Evolutionary conservation across 345 rosid genomes (phyloP).

Genomic region (Rhodomyrtus tomentosa): DNA sequence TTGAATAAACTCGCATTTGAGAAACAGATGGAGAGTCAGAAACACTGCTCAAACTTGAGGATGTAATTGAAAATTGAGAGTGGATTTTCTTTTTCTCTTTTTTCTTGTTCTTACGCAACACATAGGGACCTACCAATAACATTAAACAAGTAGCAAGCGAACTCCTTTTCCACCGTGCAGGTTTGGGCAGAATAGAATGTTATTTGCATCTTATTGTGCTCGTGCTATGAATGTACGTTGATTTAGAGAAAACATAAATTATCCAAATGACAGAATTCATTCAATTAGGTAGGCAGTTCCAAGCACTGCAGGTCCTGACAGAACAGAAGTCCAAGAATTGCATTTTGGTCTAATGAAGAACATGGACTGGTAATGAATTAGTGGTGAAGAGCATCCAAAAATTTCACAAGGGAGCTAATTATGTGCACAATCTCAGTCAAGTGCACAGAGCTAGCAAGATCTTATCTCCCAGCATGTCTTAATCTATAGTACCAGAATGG

Average conservation of each 20-base stretch:
- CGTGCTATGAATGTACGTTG: not conserved
- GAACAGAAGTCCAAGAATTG: not conserved
- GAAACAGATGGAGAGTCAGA: not conserved
- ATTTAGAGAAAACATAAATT: not conserved
- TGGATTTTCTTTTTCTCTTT: not conserved
- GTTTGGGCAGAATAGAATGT: not conserved
- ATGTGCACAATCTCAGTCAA: not conserved
- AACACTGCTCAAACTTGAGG: not conserved
- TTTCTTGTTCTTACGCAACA: not conserved
- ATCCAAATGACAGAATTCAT: not conserved
- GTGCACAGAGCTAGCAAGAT: not conserved
- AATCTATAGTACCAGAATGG: not conserved
- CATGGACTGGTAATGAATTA: not conserved
- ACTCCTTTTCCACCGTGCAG: not conserved
- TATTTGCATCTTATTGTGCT: not conserved
- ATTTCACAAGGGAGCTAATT: not conserved
- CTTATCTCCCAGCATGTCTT: not conserved
- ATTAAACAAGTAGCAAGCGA: not conserved
- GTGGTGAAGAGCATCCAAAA: not conserved
- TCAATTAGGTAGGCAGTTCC: not conserved
- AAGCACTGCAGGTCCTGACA: not conserved
- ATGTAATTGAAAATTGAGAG: not conserved
- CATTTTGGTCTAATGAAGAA: not conserved
- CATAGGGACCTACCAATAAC: not conserved
- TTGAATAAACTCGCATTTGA: not conserved